phyloP scores from a whole-genome alignment of 1,284 basidiomycete genomes.

The Ustilago hordei region DNA sequence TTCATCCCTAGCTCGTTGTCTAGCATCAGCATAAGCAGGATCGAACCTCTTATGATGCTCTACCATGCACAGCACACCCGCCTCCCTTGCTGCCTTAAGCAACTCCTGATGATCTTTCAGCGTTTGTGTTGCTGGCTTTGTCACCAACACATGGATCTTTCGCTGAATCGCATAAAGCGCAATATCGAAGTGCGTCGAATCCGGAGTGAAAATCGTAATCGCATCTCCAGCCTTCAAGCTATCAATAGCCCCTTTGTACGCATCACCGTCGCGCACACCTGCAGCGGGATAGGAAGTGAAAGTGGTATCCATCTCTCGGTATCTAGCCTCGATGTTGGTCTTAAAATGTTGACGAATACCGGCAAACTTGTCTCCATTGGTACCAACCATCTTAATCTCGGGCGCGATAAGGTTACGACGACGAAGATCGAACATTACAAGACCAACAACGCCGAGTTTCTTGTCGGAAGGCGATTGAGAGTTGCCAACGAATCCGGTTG shows the following conservation, averaged over 20 bases:
- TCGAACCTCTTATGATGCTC: constrained; percentile 85
- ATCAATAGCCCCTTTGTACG: constrained; percentile 88
- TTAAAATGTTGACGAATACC: constrained; percentile 83
- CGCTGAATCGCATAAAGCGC: constrained; percentile 85
- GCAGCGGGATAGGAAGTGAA: constrained; percentile 84
- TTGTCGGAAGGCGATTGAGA: constrained; percentile 94
- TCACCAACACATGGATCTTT: constrained; percentile 87
- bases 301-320: constrained; percentile 85
- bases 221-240: constrained; percentile 83
- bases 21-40: constrained; percentile 90
- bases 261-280: constrained; percentile 79
- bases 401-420: constrained; percentile 81
- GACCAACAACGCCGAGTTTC: constrained; percentile 85
- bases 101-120: constrained; percentile 84
- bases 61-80: constrained; percentile 88
- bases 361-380: constrained; percentile 85
- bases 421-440: constrained; percentile 89
- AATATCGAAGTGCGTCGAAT: constrained; percentile 83
- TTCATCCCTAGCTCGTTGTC: constrained; percentile 77
- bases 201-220: constrained; percentile 85
- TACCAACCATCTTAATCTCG: constrained; percentile 83
- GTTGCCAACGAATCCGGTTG: constrained; percentile 89
- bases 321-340: constrained; percentile 84
- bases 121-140: constrained; percentile 89
- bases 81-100: constrained; percentile 79